A percentile compares a stretch with the other conserved stretches of the same genome.
Evolutionary conservation across 148 eudicot genomes (phyloP).

Genomic region (Nepenthes mirabilis): DNA sequence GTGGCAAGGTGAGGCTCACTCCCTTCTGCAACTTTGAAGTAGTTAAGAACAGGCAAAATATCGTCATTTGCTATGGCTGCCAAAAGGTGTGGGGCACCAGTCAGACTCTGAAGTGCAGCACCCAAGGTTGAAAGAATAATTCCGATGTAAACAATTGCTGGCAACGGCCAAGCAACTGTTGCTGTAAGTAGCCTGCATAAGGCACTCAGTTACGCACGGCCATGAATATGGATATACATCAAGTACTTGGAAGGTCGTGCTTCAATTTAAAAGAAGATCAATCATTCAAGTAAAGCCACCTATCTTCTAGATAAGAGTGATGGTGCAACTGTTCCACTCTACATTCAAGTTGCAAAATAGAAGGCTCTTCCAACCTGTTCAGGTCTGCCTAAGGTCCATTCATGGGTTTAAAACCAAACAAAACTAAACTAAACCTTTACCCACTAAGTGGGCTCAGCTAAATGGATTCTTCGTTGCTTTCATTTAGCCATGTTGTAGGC

Average conservation of each 20-base stretch:
- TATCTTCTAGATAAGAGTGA: no score
- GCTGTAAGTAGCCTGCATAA: constrained; percentile 90
- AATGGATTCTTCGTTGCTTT: no score
- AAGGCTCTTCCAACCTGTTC: no score
- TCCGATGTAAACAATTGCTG: constrained; percentile 71
- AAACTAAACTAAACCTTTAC: no score
- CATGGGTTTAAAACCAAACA: no score
- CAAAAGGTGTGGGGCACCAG: constrained; percentile 91
- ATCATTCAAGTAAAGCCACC: no score
- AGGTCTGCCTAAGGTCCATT: no score
- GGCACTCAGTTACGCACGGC: constrained; percentile 6
- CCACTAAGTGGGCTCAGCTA: no score
- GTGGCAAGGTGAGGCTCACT: constrained; percentile 84
- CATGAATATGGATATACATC: neutral
- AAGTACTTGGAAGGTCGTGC: neutral
- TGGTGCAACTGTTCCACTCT: no score
- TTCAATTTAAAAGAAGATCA: neutral
- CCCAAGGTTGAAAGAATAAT: constrained; percentile 96
- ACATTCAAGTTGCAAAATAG: no score
- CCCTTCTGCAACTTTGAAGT: constrained; percentile 93
- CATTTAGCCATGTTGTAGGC: no score
- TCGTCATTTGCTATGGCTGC: constrained; percentile 99
- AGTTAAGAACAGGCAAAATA: constrained; percentile 87
- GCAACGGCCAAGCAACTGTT: constrained; percentile 92
- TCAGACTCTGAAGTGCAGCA: constrained; percentile 94